A percentile compares a stretch with the other conserved stretches of the same genome.
Conservation (phyloP, 2,329 filamentous ascomycete genomes). For the Xylariaceae sp. region DNA sequence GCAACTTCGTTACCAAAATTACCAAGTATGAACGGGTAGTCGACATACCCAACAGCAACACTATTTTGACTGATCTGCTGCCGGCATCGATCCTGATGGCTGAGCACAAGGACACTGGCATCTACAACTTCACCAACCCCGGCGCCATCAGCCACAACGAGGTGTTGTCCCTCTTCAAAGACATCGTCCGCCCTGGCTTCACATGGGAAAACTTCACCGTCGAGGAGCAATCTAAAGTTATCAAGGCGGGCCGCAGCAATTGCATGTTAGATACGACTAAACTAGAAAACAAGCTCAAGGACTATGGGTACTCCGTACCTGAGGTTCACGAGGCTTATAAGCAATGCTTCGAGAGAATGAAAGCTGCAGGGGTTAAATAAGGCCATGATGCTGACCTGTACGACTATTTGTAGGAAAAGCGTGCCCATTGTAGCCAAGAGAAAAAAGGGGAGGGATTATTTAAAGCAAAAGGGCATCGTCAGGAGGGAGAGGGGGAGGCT, state of each 20-base stretch:
- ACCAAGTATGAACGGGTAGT: constrained; percentile 68
- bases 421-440: too few species aligned
- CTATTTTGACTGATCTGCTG: constrained; percentile 68
- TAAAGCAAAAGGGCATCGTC: neutral
- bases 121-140: constrained; percentile 75
- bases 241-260: constrained; percentile 71
- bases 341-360: constrained; percentile 69
- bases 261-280: constrained; percentile 69
- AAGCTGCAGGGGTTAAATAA: constrained; percentile 58
- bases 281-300: constrained; percentile 62
- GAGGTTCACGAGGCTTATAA: constrained; percentile 68
- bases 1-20: constrained; percentile 75
- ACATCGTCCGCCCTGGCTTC: constrained; percentile 66
- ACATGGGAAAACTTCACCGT: constrained; percentile 70
- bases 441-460: neutral
- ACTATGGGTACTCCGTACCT: constrained; percentile 63
- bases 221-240: constrained; percentile 70
- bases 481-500: neutral
- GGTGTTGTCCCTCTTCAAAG: constrained; percentile 66
- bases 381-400: neutral
- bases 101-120: constrained; percentile 65
- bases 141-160: constrained; percentile 75
- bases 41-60: constrained; percentile 72
- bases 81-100: constrained; percentile 65
- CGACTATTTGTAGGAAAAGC: neutral